These are phyloP conservation scores for Circinella minor DNA, from an alignment of 371 early-diverging fungal genomes.

Conservation along the genomic window DNA sequence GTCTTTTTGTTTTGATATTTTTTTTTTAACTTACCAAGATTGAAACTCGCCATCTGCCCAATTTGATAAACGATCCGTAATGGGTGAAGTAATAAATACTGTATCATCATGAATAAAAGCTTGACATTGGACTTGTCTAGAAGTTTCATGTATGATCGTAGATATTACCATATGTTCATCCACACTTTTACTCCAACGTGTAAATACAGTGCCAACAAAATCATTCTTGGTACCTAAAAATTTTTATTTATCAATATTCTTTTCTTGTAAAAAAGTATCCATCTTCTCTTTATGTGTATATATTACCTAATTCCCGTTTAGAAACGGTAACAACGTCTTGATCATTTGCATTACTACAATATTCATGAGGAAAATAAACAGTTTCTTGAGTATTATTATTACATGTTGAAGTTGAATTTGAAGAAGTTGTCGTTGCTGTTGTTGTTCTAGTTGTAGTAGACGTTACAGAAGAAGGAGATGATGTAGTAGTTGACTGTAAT, in stretches of 20 bases:
- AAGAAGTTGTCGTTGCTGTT: not conserved
- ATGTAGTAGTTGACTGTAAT: constrained; percentile 21
- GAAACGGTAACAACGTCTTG: constrained; percentile 21
- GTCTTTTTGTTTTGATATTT: not conserved
- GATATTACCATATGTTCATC: constrained; percentile 36
- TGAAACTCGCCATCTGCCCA: constrained; percentile 54
- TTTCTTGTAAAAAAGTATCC: not conserved
- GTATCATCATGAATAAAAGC: constrained; percentile 50
- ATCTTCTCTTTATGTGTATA: not conserved
- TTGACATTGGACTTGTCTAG: constrained; percentile 37
- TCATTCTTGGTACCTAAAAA: constrained; percentile 23
- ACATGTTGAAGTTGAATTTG: not conserved
- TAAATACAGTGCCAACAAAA: constrained; percentile 42
- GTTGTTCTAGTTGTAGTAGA: not conserved
- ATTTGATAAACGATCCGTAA: constrained; percentile 31
- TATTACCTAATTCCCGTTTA: constrained; percentile 19
- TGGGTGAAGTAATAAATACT: constrained; percentile 46
- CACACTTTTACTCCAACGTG: constrained; percentile 29
- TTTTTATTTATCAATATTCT: constrained; percentile 1
- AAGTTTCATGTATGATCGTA: constrained; percentile 19
- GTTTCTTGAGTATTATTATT: not conserved
- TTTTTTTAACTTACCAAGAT: constrained; percentile 36
- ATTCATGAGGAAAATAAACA: constrained; percentile 13
- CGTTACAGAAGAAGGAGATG: no score
- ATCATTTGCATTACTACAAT: constrained; percentile 11